Evolutionary conservation across 2,329 filamentous ascomycete species (phyloP), one percentile per base, ranked within the genome.

Genomic region (Calonectria pseudoturangicola): DNA sequence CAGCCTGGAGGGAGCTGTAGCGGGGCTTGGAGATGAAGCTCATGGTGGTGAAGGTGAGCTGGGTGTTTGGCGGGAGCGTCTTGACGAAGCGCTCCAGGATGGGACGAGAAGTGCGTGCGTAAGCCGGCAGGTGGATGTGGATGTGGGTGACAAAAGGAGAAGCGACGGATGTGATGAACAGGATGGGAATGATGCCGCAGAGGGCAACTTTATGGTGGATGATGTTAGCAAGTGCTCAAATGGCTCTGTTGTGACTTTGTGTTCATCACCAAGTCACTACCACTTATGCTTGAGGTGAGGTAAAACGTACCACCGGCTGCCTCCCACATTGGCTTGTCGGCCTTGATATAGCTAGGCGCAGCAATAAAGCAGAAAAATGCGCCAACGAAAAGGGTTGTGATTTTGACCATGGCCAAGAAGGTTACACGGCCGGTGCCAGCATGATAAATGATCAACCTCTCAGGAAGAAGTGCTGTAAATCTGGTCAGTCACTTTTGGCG

Each of bases 101-200:
- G 33, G 88, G 84, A 41, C 88, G 89, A 0, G 92, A 93, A 47
- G 87, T 83, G 54, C 93, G 90, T 18, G 93, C 93, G 76, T 89
- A 89, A 0, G 86, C 82, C 0, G 95, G 95, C 2, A 96, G 87
- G 27, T 90, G 89, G 63, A 97, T 85, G 82, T 94, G 91, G 72
- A 97, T 88, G 79, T 92, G 92, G 48, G 92, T 91, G 9, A 96
- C 93, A 79, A 93, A 94, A 3, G 94, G 93, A 0, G 90, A 87
- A 2, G 92, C 91, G 58, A 89, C 89, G 81, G 92, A 93, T 43
- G 89, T 86, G 27, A 95, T 87, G 79, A 92, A 90, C 43, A 91
- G 70, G 77, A 95, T 85, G 3, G 94, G 94, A 10, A 93, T 83
- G 45, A 92, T 81, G 76, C 93, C 91, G 73, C 88, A 91, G 64